A percentile compares a stretch with the other conserved stretches of the same genome.
Conservation (phyloP, 441 rosid genomes). For the Bruguiera hainesii region DNA sequence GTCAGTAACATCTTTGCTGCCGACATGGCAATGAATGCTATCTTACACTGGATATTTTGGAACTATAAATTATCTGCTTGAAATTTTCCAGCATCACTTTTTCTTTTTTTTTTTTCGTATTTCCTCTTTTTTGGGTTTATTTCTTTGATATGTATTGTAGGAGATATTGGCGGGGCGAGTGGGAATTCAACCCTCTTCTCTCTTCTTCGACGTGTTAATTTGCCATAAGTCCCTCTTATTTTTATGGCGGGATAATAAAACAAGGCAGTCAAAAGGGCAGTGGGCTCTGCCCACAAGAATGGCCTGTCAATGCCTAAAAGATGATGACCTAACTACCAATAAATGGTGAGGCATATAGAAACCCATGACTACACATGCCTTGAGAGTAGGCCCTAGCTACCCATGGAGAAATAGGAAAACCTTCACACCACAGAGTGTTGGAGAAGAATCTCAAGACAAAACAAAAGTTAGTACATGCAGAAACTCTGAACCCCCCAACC, state of each 20-base stretch:
- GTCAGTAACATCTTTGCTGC: conserved; percentile 24
- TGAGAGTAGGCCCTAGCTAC: neutral
- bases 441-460: neutral
- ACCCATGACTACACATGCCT: neutral
- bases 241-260: neutral
- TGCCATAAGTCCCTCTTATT: neutral
- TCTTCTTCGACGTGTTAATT: neutral
- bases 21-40: conserved; percentile 24
- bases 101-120: too few species aligned
- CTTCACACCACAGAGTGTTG: neutral
- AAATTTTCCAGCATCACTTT: too few species aligned
- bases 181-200: neutral
- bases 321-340: conserved; percentile 45
- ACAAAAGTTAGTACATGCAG: neutral
- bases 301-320: conserved; percentile 30
- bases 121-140: neutral
- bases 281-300: conserved; percentile 6
- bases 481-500: neutral
- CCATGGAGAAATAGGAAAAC: neutral
- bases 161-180: neutral
- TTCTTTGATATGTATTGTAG: neutral
- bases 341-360: conserved; percentile 16
- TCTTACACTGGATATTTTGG: neutral
- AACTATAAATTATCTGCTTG: neutral
- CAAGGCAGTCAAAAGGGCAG: neutral